Evolutionary conservation across 192 early-diverging fungal species (phyloP).

Genomic region (Pecoramyces ruminantium): DNA sequence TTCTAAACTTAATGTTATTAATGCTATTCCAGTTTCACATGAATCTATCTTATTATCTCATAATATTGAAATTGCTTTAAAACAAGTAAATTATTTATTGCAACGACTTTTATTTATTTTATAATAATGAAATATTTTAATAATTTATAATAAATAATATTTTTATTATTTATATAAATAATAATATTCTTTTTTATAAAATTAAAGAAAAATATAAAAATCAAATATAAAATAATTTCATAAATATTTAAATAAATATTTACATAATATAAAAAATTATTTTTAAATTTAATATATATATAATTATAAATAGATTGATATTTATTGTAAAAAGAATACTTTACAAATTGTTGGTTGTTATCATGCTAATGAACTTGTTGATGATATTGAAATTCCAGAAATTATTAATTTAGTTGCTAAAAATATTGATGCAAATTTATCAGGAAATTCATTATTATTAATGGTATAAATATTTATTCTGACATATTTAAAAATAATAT

Average conservation of each 20-base stretch:
- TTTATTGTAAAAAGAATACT: not conserved
- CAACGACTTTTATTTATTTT: too few species aligned
- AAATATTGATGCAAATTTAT: not conserved
- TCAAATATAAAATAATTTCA: too few species aligned
- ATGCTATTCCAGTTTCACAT: not conserved
- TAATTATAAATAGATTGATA: not conserved
- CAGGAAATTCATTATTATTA: not conserved
- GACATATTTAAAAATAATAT: too few species aligned
- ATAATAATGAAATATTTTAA: too few species aligned
- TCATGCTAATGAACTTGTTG: not conserved
- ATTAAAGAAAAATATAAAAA: too few species aligned
- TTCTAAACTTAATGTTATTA: not conserved
- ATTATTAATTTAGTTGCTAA: not conserved
- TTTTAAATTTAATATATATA: not conserved
- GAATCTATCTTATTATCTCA: not conserved
- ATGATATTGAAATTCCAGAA: not conserved
- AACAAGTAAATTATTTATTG: not conserved
- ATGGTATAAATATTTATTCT: too few species aligned
- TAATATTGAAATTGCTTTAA: not conserved
- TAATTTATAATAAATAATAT: too few species aligned
- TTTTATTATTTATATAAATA: too few species aligned
- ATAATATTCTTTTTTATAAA: too few species aligned
- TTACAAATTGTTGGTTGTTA: not conserved
- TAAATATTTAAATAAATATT: too few species aligned
- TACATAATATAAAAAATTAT: too few species aligned